phyloP scores from a whole-genome alignment of 73 alveolate genomes.

The Paramecium pentaurelia region DNA sequence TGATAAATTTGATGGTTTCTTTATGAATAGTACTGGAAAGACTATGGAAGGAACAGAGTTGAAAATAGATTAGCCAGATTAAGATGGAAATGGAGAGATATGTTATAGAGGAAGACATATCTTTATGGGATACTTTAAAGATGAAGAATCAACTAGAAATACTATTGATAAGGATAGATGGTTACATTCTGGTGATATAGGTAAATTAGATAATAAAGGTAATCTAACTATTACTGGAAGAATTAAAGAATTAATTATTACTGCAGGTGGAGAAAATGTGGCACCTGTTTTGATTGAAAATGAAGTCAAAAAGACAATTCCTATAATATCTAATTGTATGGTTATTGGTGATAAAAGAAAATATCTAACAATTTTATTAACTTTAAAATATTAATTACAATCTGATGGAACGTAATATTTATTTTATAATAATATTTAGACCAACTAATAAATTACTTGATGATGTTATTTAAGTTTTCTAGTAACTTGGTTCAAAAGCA shows the following conservation, averaged over 20 bases:
- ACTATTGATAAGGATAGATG: conserved; percentile 88
- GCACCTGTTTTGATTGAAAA: conserved; percentile 93
- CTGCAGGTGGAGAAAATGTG: conserved; percentile 97
- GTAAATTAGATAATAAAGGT: conserved; percentile 78
- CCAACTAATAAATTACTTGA: conserved; percentile 74
- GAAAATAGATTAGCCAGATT: conserved; percentile 65
- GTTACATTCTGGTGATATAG: conserved; percentile 97
- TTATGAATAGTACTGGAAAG: conserved; percentile 66
- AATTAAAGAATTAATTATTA: conserved; percentile 88
- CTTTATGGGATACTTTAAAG: conserved; percentile 93
- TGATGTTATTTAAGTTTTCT: conserved; percentile 65
- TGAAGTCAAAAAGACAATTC: conserved; percentile 77
- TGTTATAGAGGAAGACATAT: conserved; percentile 92
- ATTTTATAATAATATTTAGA: background rate
- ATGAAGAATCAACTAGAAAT: conserved; percentile 82
- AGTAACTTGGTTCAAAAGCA: conserved; percentile 48
- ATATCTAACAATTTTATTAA: conserved; percentile 68
- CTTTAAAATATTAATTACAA: conserved; percentile 69
- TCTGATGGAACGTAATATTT: conserved; percentile 60
- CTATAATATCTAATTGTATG: conserved; percentile 74
- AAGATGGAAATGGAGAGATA: conserved; percentile 90
- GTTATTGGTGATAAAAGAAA: conserved; percentile 82
- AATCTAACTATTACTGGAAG: conserved; percentile 88
- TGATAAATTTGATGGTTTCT: conserved; percentile 32
- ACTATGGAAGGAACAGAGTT: conserved; percentile 66